A percentile compares a stretch with the other conserved stretches of the same genome.
These are phyloP conservation scores for Verticillium tricorpus DNA, from an alignment of 2,329 filamentous ascomycete species.

Conservation along the genomic window DNA sequence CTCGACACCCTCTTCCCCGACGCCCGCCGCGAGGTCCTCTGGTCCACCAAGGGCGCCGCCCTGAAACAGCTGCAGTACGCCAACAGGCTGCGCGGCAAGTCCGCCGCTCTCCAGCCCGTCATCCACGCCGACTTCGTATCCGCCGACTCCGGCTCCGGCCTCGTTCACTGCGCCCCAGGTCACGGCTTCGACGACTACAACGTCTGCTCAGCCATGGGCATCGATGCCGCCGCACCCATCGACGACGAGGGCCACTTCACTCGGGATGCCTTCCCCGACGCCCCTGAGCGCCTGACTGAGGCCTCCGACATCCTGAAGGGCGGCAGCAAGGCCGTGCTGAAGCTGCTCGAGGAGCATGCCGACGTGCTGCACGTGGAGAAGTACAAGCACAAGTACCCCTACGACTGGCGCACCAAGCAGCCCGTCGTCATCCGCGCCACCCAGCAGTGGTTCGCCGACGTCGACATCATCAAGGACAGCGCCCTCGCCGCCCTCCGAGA, in stretches of 20 bases:
- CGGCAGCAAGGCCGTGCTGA: constrained; percentile 65
- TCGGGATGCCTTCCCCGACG: constrained; percentile 66
- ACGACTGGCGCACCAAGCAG: constrained; percentile 94
- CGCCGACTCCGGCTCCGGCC: constrained; percentile 80
- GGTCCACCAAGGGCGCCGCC: constrained; percentile 58
- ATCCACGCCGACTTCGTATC: constrained; percentile 88
- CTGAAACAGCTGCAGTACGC: constrained; percentile 64
- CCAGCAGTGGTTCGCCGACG: constrained; percentile 96
- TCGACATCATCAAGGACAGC: constrained; percentile 71
- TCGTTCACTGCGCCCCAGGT: constrained; percentile 93
- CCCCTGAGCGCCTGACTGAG: constrained; percentile 57
- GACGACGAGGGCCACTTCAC: constrained; percentile 81
- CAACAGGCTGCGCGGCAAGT: constrained; percentile 61
- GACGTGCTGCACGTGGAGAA: constrained; percentile 65
- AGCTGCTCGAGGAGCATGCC: constrained; percentile 52
- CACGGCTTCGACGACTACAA: constrained; percentile 97
- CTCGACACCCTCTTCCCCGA: constrained; percentile 46
- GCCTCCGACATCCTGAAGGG: constrained; percentile 69
- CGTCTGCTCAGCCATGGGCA: constrained; percentile 64
- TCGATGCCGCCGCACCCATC: constrained; percentile 76
- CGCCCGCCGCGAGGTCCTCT: constrained; percentile 37
- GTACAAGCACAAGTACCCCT: constrained; percentile 90
- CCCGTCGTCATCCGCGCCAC: constrained; percentile 90
- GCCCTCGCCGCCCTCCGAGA: constrained; percentile 65
- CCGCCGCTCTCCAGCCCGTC: constrained; percentile 59